These are phyloP conservation scores for Gamsiella multidivaricata DNA, from an alignment of 192 early-diverging fungal species.

Conservation along the genomic window DNA sequence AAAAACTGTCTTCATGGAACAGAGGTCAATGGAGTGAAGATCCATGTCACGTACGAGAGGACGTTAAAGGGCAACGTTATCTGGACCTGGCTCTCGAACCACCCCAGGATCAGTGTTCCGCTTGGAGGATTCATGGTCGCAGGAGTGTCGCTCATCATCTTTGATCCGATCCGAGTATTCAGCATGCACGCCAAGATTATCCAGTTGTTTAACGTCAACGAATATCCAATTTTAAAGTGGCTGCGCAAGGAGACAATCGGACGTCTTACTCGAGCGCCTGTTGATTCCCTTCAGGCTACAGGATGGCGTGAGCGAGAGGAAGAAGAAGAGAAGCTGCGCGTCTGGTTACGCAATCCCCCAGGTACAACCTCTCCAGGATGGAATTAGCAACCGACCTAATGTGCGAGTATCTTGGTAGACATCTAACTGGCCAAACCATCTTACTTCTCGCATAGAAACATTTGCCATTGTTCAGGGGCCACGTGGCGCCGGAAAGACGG, in stretches of 20 bases:
- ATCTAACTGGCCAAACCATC: too few relatives aligned
- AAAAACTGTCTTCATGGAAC: slow-evolving; percentile 93
- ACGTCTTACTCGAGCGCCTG: slow-evolving; percentile 40
- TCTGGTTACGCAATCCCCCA: slow-evolving; percentile 67
- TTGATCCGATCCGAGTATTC: slow-evolving; percentile 93
- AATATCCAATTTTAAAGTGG: slow-evolving; percentile 71
- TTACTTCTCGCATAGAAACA: slow-evolving; percentile 64
- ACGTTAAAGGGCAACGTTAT: slow-evolving; percentile 67
- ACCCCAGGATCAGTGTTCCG: slow-evolving; percentile 82
- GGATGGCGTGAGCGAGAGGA: slow-evolving; percentile 70
- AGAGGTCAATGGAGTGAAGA: slow-evolving; percentile 71
- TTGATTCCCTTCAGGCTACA: slow-evolving; percentile 42
- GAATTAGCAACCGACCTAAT: not conserved
- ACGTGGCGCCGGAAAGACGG: slow-evolving; percentile 83
- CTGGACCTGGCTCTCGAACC: slow-evolving; percentile 75
- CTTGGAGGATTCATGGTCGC: slow-evolving; percentile 81
- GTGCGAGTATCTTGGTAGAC: too few relatives aligned
- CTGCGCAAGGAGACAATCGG: slow-evolving; percentile 66
- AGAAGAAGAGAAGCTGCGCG: slow-evolving; percentile 65
- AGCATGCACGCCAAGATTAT: slow-evolving; percentile 89
- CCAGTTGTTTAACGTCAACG: slow-evolving; percentile 77
- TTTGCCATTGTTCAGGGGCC: slow-evolving; percentile 89
- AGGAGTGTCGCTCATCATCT: slow-evolving; percentile 82
- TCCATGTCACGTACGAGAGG: slow-evolving; percentile 71
- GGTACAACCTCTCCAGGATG: slow-evolving; percentile 46